phyloP scores from a whole-genome alignment of 345 rosid species.

The Moricandia moricandioides region DNA sequence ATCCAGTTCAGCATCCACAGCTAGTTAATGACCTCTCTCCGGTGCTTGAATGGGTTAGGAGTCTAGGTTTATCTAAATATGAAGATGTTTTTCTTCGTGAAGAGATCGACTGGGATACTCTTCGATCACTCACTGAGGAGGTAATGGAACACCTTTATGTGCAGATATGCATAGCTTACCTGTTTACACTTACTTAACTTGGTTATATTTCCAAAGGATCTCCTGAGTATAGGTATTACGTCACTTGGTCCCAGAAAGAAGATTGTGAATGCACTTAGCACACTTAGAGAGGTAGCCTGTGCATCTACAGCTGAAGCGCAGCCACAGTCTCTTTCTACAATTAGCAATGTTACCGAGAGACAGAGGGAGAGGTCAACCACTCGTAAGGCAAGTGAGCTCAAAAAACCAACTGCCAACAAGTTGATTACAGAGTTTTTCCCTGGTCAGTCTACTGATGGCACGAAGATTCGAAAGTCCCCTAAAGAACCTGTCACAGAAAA shows the following conservation, averaged over 20 bases:
- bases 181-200: constrained; percentile 7
- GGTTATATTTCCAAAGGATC: constrained; percentile 49
- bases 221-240: constrained; percentile 67
- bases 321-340: constrained; percentile 28
- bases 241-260: constrained; percentile 95
- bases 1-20: constrained; percentile 39
- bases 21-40: constrained; percentile 55
- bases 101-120: constrained; percentile 90
- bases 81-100: constrained; percentile 67
- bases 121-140: constrained; percentile 83
- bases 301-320: constrained; percentile 29
- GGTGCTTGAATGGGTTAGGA: constrained; percentile 60
- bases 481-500: constrained; percentile 33
- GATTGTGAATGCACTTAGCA: constrained; percentile 67
- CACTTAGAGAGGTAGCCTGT: constrained; percentile 47
- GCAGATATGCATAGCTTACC: neutral
- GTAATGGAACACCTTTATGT: constrained; percentile 33
- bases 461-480: constrained; percentile 40
- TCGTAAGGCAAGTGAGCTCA: constrained; percentile 40
- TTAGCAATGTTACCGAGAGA: constrained; percentile 34
- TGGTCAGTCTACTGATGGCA: constrained; percentile 40
- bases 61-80: constrained; percentile 63
- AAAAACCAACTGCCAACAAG: constrained; percentile 55
- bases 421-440: constrained; percentile 84
- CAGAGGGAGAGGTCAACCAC: constrained; percentile 36